Conservation (phyloP, 306 rosid species). For the Prunus mongolica region DNA sequence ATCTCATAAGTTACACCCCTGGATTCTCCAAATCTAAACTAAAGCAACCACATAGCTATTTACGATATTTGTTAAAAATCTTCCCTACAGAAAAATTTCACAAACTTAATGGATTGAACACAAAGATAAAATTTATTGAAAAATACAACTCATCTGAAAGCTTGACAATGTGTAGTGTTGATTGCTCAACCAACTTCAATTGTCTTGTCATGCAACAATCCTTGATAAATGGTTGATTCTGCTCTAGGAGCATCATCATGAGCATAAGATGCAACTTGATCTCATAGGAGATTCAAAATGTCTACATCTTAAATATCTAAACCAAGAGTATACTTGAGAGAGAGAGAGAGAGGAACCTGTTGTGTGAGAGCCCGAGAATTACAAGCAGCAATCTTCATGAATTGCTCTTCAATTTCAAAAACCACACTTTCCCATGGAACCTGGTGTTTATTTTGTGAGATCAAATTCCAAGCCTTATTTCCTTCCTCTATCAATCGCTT, state of each 20-base stretch:
- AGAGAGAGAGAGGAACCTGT: slow-evolving; percentile 47
- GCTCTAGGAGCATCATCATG: neutral
- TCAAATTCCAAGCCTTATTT: slow-evolving; percentile 66
- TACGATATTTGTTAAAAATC: neutral
- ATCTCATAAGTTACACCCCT: too few species aligned
- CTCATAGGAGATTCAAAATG: neutral
- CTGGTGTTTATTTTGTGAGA: slow-evolving; percentile 60
- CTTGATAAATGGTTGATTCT: neutral
- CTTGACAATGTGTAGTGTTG: neutral
- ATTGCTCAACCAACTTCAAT: neutral
- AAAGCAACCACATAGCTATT: too few species aligned
- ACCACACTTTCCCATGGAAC: slow-evolving; percentile 69
- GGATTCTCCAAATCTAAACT: too few species aligned
- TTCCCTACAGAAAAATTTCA: neutral
- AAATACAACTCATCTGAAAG: neutral
- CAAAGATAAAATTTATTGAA: neutral
- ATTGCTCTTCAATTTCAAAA: slow-evolving; percentile 68
- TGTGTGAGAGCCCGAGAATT: slow-evolving; percentile 68
- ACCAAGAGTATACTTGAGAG: neutral
- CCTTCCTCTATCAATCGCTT: slow-evolving; percentile 77
- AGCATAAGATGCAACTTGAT: neutral
- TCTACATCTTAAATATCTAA: neutral
- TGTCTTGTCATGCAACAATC: neutral
- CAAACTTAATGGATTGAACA: neutral
- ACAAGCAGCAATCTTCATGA: slow-evolving; percentile 73